Evolutionary conservation across 768 basidiomycete genomes (phyloP), one percentile per base, ranked within the genome.

Genomic region (Hydnum rufescens): DNA sequence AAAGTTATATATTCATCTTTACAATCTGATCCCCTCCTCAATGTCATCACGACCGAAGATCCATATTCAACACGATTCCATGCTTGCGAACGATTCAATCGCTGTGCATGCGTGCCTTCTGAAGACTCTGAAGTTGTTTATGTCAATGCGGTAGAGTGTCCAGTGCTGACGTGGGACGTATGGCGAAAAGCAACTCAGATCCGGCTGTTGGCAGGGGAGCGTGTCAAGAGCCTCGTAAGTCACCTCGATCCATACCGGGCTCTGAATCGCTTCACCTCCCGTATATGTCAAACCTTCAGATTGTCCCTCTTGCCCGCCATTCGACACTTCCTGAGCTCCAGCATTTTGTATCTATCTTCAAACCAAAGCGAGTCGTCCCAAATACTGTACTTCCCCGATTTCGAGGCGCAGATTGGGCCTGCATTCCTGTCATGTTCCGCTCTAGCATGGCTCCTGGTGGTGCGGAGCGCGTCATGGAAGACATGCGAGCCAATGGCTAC

Each of bases 291-390:
- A n/a, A n/a, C n/a, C n/a, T n/a, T 42, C 4, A 92, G 87, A 73
- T 86, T 5, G 78, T 83, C 4, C 88, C 88, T 0, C 70, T 97
- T 3, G 76, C 77, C 5, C 76, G 93, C 2, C 93, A 97, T 61
- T 93, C 89, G 0, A 72, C 83, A 0, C 73, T 95, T 3, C 83
- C 85, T 0, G 93, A 97, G 61, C 73, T 99, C 0, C 77, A 79
- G 55, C 65, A 68, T 1, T 80, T 99, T 51, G 86, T 95, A 25
- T 67, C 72, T 0, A 71, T 93, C 18, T 95, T 99, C 65, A 73
- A 74, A 19, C 93, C 93, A 0, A 70, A 66, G 36, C 70, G 74
- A 3, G 64, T 97, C 1, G 73, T 87, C 2, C 93, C 92, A 0
- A 93, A 92, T 59, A 83, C 85, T 26, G 48, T 56, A 4, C 52